These are phyloP conservation scores for Alternaria ventricosa DNA, from an alignment of 2,329 filamentous ascomycete species.

Conservation along the genomic window DNA sequence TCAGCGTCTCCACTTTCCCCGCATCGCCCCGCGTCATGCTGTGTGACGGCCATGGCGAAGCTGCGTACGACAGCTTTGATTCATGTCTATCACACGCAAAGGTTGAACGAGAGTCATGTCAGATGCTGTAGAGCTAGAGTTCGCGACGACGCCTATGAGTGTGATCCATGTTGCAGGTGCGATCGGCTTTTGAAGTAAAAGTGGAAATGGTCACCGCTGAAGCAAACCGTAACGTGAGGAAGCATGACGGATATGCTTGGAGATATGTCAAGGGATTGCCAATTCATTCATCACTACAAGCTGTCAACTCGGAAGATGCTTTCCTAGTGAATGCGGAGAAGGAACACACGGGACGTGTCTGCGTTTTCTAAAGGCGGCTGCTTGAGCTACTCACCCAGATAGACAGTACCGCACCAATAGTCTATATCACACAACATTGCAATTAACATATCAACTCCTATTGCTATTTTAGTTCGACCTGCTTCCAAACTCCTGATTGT, in stretches of 20 bases:
- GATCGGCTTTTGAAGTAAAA: background rate
- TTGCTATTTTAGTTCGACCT: background rate
- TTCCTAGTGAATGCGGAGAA: conserved; percentile 18
- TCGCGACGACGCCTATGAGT: background rate
- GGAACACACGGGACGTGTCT: background rate
- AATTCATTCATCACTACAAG: background rate
- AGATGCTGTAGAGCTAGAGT: background rate
- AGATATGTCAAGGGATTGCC: background rate
- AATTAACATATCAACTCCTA: background rate
- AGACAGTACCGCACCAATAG: too few relatives aligned
- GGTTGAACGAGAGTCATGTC: background rate
- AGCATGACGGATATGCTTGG: background rate
- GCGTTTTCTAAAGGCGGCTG: background rate
- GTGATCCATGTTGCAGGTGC: background rate
- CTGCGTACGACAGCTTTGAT: background rate
- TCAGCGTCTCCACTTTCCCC: conserved; percentile 10
- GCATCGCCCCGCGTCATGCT: conserved; percentile 3
- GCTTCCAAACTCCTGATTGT: too few relatives aligned
- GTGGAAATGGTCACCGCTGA: background rate
- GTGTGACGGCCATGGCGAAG: background rate
- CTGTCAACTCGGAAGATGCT: conserved; percentile 2
- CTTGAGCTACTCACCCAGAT: background rate
- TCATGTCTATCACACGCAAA: background rate
- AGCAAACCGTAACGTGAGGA: background rate
- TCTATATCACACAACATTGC: background rate